Evolutionary conservation across 768 basidiomycete species (phyloP), one percentile per base, ranked within the genome.

Genomic region (Xerocomellus intermedius): DNA sequence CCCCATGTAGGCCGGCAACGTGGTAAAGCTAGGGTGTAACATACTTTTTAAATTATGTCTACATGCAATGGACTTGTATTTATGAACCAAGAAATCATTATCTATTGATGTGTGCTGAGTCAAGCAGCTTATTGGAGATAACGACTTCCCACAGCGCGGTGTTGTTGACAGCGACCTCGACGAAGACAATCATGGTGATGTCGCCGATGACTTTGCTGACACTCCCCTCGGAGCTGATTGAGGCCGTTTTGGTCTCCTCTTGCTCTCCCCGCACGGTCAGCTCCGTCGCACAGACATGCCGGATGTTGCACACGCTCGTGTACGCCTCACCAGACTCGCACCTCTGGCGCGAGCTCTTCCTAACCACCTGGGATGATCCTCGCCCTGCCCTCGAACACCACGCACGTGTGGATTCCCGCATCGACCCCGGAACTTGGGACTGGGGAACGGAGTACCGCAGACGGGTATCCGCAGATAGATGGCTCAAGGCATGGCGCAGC

Each of bases 331-430:
- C 64, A 0, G 69, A 75, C 55, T 60, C 71, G 28, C 71, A 77
- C 57, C 65, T 82, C 28, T 83, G 82, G 82, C 66, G 78, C 24
- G 71, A 74, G 36, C 68, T 82, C 32, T 83, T 78, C 61, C 72
- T 82, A 22, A 64, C 72, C 1, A 70, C 67, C 2, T 83, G 81
- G 64, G 82, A 82, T 52, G 79, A 82, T 52, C 82, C 81, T 0
- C 67, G 79, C 32, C 61, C 64, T 12, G 72, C 72, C 8, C 57
- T 70, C 28, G 53, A 57, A 28, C 65, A 73, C 16, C 48, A 67
- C 16, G 56, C 60, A 5, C 58, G 61, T 17, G 19, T 73, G 8
- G 67, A 67, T 26, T 64, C 67, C 26, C 61, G 67, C 19, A 48
- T 58, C 22, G 56, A 63, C 21, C 50, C 56, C 50, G 22, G 52